A percentile compares a stretch with the other conserved stretches of the same genome.
Conservation (phyloP, 345 rosid species). For the Lepidium aucheri region DNA sequence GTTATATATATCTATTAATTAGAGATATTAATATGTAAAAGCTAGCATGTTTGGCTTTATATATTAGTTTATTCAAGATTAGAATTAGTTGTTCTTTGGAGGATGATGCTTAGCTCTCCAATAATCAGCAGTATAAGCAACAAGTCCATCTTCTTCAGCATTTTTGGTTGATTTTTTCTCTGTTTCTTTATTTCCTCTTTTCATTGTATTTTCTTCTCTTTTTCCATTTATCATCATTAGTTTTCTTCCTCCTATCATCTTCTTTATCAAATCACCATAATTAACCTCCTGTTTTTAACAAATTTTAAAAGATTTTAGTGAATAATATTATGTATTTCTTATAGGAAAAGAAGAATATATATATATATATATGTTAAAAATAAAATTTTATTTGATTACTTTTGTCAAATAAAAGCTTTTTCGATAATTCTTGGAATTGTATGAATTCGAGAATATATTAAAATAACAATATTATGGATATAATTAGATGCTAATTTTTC, state of each 20-base stretch:
- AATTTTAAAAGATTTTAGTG: not conserved
- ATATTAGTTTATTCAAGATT: not conserved
- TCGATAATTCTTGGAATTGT: not conserved
- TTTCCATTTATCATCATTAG: conserved; percentile 9
- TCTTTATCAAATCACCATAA: not conserved
- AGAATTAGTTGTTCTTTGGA: conserved; percentile 53
- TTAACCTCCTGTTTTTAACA: not conserved
- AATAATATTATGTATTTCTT: not conserved
- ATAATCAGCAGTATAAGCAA: conserved; percentile 64
- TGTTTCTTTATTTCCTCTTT: not conserved
- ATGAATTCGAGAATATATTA: not conserved
- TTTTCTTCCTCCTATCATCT: conserved; percentile 10
- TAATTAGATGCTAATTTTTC: not conserved
- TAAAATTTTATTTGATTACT: not conserved
- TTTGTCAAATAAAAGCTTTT: too few relatives aligned
- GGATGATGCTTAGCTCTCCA: conserved; percentile 67
- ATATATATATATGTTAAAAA: too few relatives aligned
- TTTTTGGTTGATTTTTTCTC: conserved; percentile 7
- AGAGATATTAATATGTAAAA: not conserved
- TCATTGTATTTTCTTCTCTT: not conserved
- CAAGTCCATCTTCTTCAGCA: conserved; percentile 38
- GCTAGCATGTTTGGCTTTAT: not conserved
- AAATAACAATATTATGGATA: not conserved
- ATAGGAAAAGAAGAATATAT: too few relatives aligned
- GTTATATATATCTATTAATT: not conserved